phyloP scores from a whole-genome alignment of 805 yeast genomes.

The Isabelozyma heimii region DNA sequence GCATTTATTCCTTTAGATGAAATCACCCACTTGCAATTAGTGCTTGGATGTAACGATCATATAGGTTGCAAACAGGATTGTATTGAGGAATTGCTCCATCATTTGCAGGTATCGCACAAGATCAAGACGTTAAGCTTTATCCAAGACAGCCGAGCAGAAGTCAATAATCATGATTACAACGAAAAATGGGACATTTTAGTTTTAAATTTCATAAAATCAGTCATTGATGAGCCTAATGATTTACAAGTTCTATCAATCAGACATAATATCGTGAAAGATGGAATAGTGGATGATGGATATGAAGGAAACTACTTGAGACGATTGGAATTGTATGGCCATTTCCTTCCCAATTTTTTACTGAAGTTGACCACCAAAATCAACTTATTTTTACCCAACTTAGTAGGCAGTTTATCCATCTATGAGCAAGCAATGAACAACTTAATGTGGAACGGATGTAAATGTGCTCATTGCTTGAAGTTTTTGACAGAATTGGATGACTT shows the following conservation, averaged over 20 bases:
- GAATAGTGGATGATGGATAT: slow-evolving; percentile 58
- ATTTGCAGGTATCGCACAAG: slow-evolving; percentile 23
- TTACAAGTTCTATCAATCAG: slow-evolving; percentile 47
- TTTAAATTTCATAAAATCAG: slow-evolving; percentile 24
- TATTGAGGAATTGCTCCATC: slow-evolving; percentile 39
- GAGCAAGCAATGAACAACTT: slow-evolving; percentile 69
- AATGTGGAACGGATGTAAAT: slow-evolving; percentile 76
- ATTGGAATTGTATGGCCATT: slow-evolving; percentile 45
- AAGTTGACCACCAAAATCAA: slow-evolving; percentile 35
- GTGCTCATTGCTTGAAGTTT: slow-evolving; percentile 51
- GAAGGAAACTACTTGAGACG: slow-evolving; percentile 73
- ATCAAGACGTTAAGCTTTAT: slow-evolving; percentile 35
- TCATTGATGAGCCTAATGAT: slow-evolving; percentile 13
- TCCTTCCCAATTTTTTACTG: slow-evolving; percentile 41
- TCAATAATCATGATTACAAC: slow-evolving; percentile 29
- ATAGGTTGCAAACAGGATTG: slow-evolving; percentile 42
- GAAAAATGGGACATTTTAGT: slow-evolving; percentile 52
- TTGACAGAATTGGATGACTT: slow-evolving; percentile 57
- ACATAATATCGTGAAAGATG: slow-evolving; percentile 59
- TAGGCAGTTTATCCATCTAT: slow-evolving; percentile 62
- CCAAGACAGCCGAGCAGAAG: slow-evolving; percentile 28
- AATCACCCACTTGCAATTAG: slow-evolving; percentile 46
- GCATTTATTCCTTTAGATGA: slow-evolving; percentile 15
- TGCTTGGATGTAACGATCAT: slow-evolving; percentile 51
- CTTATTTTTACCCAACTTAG: slow-evolving; percentile 55